A percentile compares a stretch with the other conserved stretches of the same genome.
phyloP scores from a whole-genome alignment of 2,329 filamentous ascomycete genomes.

The Alternaria arborescens region DNA sequence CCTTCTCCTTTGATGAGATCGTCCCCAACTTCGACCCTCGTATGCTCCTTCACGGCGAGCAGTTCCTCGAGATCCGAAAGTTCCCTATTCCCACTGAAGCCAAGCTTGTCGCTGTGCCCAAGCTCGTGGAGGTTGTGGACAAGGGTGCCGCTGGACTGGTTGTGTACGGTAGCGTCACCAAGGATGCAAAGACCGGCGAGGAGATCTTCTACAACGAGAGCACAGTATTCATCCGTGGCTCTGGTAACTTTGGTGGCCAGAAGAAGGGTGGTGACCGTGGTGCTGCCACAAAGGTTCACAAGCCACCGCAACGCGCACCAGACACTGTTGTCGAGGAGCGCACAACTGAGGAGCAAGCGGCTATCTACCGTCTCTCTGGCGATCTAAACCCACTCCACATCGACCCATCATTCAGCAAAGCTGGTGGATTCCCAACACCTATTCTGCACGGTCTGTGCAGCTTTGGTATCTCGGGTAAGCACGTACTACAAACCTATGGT shows the following conservation, averaged over 20 bases:
- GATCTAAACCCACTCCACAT: slow-evolving; percentile 98
- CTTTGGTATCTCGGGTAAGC: slow-evolving; percentile 91
- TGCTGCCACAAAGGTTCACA: slow-evolving; percentile 79
- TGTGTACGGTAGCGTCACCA: slow-evolving; percentile 80
- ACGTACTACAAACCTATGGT: slow-evolving; percentile 84
- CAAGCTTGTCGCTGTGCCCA: slow-evolving; percentile 76
- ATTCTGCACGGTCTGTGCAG: slow-evolving; percentile 98
- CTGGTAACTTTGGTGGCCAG: slow-evolving; percentile 87
- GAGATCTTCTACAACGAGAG: slow-evolving; percentile 97
- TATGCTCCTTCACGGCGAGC: slow-evolving; percentile 99
- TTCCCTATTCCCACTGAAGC: slow-evolving; percentile 89
- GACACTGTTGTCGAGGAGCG: slow-evolving; percentile 85
- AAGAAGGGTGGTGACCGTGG: slow-evolving; percentile 81
- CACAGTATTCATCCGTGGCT: slow-evolving; percentile 90
- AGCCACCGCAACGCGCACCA: slow-evolving; percentile 76
- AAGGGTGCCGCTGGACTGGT: slow-evolving; percentile 91
- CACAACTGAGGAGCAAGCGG: slow-evolving; percentile 90
- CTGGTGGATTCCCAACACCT: slow-evolving; percentile 91
- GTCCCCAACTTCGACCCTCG: slow-evolving; percentile 97
- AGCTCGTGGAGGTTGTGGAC: slow-evolving; percentile 92
- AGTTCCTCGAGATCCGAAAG: slow-evolving; percentile 93
- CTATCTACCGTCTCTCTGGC: slow-evolving; percentile 89
- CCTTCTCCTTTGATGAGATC: slow-evolving; percentile 81
- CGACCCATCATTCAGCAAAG: slow-evolving; percentile 91
- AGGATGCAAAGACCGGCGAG: slow-evolving; percentile 84